Evolutionary conservation across 805 yeast genomes (phyloP), one percentile per base, ranked within the genome.

Genomic region (Schwanniomyces occidentalis): DNA sequence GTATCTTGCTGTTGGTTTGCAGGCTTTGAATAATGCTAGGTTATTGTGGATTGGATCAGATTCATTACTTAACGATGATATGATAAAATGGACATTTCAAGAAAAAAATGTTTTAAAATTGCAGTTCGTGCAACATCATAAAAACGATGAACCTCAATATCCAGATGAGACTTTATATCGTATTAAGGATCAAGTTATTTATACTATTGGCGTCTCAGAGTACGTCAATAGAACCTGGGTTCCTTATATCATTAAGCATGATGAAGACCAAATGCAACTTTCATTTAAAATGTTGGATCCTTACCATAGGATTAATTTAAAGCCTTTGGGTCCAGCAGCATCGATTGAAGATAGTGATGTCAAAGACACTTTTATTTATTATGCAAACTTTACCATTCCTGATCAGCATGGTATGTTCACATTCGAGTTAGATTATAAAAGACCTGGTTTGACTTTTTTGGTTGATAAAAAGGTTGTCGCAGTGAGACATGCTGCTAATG

Each of bases 401-500:
- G 97, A 91, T 60, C 96, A 89, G 53, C 96, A 93, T 61, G 99
- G 99, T 38, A 85, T 93, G 76, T 93, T 89, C 66, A 85, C 96
- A 2, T 89, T 86, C 58, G 73, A 73, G 42, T 71, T 85, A 29
- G 83, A 85, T 50, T 90, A 90, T 68, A 76, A 76, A 57, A 80
- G 95, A 54, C 69, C 76, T 9, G 98, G 98, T 5, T 71, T 73
- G 49, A 71, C 85, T 16, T 89, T 71, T 59, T 56, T 91, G 34
- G 69, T 69, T 17, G 86, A 82, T 49, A 72, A 75, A 42, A 73
- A 73, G 35, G 80, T 84, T 13, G 87, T 88, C 35, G 80, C 98
- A 2, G 81, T 93, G 30, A 80, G 98, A 60, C 98, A 93, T 61
- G 74, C 86, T 52, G 97, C 98, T 40, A 91, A 90, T 59, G 95